These are phyloP conservation scores for Plasmodium inui DNA, from an alignment of 169 alveolate species.

Conservation along the genomic window DNA sequence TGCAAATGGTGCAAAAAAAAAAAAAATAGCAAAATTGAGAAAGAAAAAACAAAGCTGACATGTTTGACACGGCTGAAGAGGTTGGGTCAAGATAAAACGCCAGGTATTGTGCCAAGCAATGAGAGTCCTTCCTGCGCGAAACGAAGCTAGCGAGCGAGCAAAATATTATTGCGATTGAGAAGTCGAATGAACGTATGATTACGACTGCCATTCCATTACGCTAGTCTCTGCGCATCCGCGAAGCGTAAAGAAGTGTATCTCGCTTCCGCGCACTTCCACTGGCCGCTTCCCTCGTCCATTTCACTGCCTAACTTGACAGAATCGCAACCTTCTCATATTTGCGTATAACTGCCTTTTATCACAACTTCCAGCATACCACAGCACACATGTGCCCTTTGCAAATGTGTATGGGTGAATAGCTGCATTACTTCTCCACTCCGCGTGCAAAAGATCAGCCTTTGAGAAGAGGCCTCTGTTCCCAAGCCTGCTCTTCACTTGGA, in stretches of 20 bases:
- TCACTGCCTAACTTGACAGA: not conserved
- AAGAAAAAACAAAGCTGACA: not conserved
- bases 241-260: not conserved
- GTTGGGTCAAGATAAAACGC: not conserved
- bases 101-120: not conserved
- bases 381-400: not conserved
- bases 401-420: not conserved
- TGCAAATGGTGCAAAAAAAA: conserved; percentile 1
- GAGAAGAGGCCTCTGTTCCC: not conserved
- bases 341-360: not conserved
- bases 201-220: not conserved
- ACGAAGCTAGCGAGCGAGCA: not conserved
- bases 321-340: not conserved
- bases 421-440: not conserved
- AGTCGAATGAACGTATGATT: not conserved
- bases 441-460: not conserved
- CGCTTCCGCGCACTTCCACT: not conserved
- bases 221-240: conserved; percentile 1
- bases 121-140: not conserved
- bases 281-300: not conserved
- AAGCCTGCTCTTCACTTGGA: not conserved
- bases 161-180: not conserved
- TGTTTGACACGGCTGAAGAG: not conserved
- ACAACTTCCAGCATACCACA: not conserved
- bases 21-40: not conserved